Percentiles rank a stretch among this genome's conserved stretches.
phyloP scores from a whole-genome alignment of 148 eudicot genomes.

The Rhododendron ovatum region DNA sequence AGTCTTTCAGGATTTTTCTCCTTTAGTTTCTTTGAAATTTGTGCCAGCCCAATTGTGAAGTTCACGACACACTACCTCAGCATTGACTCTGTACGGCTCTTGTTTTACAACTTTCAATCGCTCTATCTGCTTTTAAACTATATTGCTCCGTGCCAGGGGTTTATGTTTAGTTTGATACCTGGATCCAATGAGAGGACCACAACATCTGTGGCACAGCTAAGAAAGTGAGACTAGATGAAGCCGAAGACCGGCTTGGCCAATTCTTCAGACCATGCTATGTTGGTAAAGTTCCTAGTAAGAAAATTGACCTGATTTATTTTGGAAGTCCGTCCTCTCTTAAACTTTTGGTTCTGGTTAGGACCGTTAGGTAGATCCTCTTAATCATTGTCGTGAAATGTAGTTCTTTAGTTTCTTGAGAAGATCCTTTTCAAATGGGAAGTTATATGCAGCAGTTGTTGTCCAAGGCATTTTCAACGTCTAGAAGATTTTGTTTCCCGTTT shows the following conservation, averaged over 20 bases:
- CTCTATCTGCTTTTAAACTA: not conserved
- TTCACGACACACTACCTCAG: no score
- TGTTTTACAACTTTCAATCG: not conserved
- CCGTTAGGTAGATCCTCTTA: not conserved
- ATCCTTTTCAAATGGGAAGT: not conserved
- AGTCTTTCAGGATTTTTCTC: not conserved
- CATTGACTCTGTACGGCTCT: not conserved
- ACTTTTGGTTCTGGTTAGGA: not conserved
- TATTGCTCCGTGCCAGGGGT: no score
- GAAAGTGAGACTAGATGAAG: not conserved
- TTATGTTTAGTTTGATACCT: no score
- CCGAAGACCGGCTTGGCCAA: not conserved
- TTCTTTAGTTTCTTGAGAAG: no score
- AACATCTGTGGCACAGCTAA: no score
- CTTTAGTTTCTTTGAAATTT: not conserved
- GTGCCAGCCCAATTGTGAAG: not conserved
- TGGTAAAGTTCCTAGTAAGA: not conserved
- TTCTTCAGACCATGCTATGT: not conserved
- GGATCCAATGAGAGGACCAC: no score
- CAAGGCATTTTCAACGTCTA: not conserved
- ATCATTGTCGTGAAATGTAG: not conserved
- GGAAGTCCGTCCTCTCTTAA: not conserved
- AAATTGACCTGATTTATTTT: not conserved
- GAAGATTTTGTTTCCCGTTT: not conserved
- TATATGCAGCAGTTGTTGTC: not conserved